These are phyloP conservation scores for Arthrobotrys musiformis DNA, from an alignment of 2,329 filamentous ascomycete species.

Conservation along the genomic window DNA sequence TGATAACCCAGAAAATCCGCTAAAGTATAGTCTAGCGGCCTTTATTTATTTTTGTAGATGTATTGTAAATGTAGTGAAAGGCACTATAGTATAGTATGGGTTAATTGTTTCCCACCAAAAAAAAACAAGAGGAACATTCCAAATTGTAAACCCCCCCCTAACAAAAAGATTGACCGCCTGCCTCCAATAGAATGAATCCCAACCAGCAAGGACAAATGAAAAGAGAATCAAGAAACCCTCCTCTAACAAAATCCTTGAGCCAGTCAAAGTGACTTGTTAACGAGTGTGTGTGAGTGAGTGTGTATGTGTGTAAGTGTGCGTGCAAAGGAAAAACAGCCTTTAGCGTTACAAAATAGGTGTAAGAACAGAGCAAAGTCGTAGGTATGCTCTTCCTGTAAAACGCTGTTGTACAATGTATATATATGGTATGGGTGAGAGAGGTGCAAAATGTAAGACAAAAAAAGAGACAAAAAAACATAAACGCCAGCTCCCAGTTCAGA, in stretches of 20 bases:
- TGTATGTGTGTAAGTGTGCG: background rate
- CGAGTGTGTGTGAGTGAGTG: slow-evolving; percentile 3
- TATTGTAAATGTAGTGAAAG: slow-evolving; percentile 2
- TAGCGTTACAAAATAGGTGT: slow-evolving; percentile 21
- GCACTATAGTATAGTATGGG: background rate
- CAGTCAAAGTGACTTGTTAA: slow-evolving; percentile 47
- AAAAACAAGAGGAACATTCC: background rate
- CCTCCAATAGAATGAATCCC: slow-evolving; percentile 7
- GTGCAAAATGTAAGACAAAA: slow-evolving; percentile 6
- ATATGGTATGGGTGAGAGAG: background rate
- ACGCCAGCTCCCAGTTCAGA: slow-evolving; percentile 25
- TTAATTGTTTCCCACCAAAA: background rate
- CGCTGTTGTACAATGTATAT: slow-evolving; percentile 50
- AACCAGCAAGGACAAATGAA: slow-evolving; percentile 20
- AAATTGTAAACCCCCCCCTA: background rate
- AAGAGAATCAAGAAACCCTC: background rate
- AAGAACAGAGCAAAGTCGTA: background rate
- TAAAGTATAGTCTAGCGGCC: background rate
- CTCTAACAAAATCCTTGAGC: slow-evolving; percentile 41
- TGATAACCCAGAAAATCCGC: background rate
- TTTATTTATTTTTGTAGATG: slow-evolving; percentile 1
- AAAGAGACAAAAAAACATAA: background rate
- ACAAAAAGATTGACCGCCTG: background rate
- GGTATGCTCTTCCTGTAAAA: slow-evolving; percentile 24
- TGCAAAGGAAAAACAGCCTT: slow-evolving; percentile 10